Percentiles rank a stretch among this genome's conserved stretches.
These are phyloP conservation scores for Boletus rubroflammeus DNA, from an alignment of 768 basidiomycete genomes.

Conservation along the genomic window DNA sequence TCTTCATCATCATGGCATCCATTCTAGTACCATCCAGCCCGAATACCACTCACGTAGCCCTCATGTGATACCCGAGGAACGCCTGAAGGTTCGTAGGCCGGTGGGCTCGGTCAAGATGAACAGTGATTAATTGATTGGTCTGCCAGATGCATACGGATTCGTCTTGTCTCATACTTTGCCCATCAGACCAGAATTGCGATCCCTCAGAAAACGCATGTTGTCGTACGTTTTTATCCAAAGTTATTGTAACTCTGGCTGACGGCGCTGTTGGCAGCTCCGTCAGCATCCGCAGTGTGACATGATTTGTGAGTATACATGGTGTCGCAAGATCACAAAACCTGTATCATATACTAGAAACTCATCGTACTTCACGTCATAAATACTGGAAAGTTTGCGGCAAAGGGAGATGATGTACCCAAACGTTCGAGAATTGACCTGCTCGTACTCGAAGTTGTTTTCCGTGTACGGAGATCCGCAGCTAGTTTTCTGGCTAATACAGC, in stretches of 20 bases:
- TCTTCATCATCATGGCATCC: constrained; percentile 89
- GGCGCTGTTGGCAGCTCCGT: constrained; percentile 40
- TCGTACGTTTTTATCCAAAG: constrained; percentile 48
- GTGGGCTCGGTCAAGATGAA: neutral
- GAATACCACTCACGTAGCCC: constrained; percentile 55
- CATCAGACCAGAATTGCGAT: constrained; percentile 63
- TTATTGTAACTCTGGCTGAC: constrained; percentile 1
- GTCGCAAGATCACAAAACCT: constrained; percentile 20
- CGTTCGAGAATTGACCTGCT: constrained; percentile 54
- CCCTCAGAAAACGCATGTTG: constrained; percentile 74
- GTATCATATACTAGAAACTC: constrained; percentile 5
- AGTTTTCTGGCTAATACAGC: constrained; percentile 61
- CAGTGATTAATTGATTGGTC: constrained; percentile 3
- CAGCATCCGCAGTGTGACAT: constrained; percentile 41
- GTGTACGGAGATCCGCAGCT: constrained; percentile 56
- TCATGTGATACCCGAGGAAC: constrained; percentile 41
- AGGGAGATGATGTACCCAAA: constrained; percentile 56
- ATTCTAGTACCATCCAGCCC: constrained; percentile 92
- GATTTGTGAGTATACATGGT: constrained; percentile 2
- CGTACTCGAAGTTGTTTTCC: constrained; percentile 46
- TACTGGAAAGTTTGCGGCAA: constrained; percentile 71
- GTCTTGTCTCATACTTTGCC: constrained; percentile 71
- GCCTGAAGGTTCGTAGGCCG: constrained; percentile 42
- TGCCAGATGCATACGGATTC: constrained; percentile 48
- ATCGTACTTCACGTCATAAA: constrained; percentile 35